Evolutionary conservation across 2,329 filamentous ascomycete genomes (phyloP).

Genomic region (Thyridium curvatum): DNA sequence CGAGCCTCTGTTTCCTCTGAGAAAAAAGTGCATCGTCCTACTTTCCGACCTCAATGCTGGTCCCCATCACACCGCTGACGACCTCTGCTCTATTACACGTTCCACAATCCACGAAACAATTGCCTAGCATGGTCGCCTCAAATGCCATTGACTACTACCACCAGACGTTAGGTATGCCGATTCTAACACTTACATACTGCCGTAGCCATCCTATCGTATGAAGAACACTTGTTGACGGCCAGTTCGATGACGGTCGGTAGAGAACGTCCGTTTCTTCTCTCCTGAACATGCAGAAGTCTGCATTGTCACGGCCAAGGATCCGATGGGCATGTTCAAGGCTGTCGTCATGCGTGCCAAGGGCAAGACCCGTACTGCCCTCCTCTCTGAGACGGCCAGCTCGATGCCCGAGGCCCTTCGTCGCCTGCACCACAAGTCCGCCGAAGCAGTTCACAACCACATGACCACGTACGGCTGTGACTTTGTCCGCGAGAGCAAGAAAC

Average conservation of each 20-base stretch:
- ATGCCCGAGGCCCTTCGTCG: slow-evolving; percentile 24
- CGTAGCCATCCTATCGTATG: too few species aligned
- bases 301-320: slow-evolving; percentile 17
- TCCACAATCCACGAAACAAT: not conserved
- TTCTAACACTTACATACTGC: too few species aligned
- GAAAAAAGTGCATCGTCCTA: too few species aligned
- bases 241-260: slow-evolving; percentile 9
- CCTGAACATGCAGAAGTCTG: slow-evolving; percentile 8
- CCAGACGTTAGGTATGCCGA: slow-evolving; percentile 1
- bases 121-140: not conserved
- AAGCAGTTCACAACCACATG: slow-evolving; percentile 25
- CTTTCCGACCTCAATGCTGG: not conserved
- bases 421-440: slow-evolving; percentile 31
- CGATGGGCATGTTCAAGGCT: slow-evolving; percentile 15
- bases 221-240: too few species aligned
- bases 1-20: too few species aligned
- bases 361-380: slow-evolving; percentile 17
- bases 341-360: slow-evolving; percentile 13
- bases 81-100: not conserved
- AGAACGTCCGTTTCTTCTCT: slow-evolving; percentile 20
- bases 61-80: not conserved
- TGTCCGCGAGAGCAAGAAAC: slow-evolving; percentile 6
- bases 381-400: slow-evolving; percentile 23
- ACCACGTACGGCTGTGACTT: slow-evolving; percentile 23
- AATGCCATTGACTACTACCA: slow-evolving; percentile 2